Percentiles rank a stretch among this genome's conserved stretches.
Conservation (phyloP, 2,329 filamentous ascomycete species). For the Coniella lustricola region DNA sequence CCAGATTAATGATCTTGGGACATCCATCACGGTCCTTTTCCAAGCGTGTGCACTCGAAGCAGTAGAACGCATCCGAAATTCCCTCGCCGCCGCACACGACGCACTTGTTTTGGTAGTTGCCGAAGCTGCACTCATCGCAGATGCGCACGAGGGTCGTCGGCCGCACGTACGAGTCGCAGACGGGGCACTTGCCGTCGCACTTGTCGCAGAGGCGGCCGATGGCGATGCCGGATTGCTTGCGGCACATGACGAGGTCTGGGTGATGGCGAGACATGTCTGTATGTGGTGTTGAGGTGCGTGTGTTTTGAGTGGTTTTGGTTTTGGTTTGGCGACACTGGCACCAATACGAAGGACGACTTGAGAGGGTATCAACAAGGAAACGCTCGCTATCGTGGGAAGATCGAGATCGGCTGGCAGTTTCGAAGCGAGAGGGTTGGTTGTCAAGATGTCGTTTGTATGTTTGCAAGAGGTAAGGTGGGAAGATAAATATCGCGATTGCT, state of each 20-base stretch:
- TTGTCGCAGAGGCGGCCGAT: slow-evolving; percentile 99
- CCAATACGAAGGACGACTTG: no score
- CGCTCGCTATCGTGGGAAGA: no score
- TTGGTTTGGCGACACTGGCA: no score
- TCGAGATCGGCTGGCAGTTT: no score
- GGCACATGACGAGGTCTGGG: slow-evolving; percentile 98
- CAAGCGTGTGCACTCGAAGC: slow-evolving; percentile 93
- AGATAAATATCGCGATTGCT: no score
- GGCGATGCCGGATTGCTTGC: slow-evolving; percentile 94
- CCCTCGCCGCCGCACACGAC: slow-evolving; percentile 97
- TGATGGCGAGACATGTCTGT: slow-evolving; percentile 98
- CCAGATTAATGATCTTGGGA: slow-evolving; percentile 98
- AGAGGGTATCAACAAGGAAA: no score
- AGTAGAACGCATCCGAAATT: slow-evolving; percentile 98
- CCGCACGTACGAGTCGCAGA: slow-evolving; percentile 98
- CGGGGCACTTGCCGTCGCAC: slow-evolving; percentile 98
- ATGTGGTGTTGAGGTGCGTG: no score
- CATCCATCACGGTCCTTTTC: slow-evolving; percentile 97
- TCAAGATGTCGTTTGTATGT: no score
- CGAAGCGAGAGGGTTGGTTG: no score
- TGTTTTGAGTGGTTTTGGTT: no score
- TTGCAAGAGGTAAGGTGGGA: no score
- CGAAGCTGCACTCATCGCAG: slow-evolving; percentile 98
- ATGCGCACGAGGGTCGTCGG: slow-evolving; percentile 96
- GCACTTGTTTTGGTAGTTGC: slow-evolving; percentile 99